phyloP scores from a whole-genome alignment of 257 asterid genomes.

The Forsythia viridissima region DNA sequence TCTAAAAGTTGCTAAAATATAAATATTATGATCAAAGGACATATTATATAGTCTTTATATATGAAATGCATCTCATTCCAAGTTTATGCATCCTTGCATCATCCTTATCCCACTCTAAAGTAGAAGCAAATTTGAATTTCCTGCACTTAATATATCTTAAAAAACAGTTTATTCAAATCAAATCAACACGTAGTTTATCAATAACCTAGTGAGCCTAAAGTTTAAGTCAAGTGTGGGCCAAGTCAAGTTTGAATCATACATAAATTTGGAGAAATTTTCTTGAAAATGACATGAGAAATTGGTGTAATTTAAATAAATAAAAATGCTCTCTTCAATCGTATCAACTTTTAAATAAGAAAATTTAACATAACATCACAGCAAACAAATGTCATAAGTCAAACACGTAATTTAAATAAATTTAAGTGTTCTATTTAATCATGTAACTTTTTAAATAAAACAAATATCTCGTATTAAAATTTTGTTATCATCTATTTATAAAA shows the following conservation, averaged over 20 bases:
- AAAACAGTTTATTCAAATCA: not conserved
- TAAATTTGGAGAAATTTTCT: not conserved
- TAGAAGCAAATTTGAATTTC: slow-evolving; percentile 6
- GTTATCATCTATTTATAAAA: too few species aligned
- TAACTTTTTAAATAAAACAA: too few species aligned
- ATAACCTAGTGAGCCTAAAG: not conserved
- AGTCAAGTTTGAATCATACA: not conserved
- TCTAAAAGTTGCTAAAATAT: not conserved
- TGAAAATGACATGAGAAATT: not conserved
- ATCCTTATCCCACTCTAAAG: slow-evolving; percentile 26
- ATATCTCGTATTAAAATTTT: too few species aligned
- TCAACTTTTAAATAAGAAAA: too few species aligned
- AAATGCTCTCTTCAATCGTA: too few species aligned
- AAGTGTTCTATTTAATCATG: too few species aligned
- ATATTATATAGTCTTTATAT: not conserved
- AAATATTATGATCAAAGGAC: too few species aligned
- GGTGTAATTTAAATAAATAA: too few species aligned
- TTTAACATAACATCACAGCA: too few species aligned
- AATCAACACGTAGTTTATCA: not conserved
- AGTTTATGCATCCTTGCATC: slow-evolving; percentile 42
- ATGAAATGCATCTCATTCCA: slow-evolving; percentile 30
- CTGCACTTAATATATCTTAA: not conserved
- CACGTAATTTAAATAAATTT: too few species aligned
- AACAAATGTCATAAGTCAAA: too few species aligned
- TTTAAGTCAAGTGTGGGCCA: not conserved